Base-by-base conservation (phyloP, 2,329 filamentous ascomycete genomes). In the Aureobasidium pullulans region DNA sequence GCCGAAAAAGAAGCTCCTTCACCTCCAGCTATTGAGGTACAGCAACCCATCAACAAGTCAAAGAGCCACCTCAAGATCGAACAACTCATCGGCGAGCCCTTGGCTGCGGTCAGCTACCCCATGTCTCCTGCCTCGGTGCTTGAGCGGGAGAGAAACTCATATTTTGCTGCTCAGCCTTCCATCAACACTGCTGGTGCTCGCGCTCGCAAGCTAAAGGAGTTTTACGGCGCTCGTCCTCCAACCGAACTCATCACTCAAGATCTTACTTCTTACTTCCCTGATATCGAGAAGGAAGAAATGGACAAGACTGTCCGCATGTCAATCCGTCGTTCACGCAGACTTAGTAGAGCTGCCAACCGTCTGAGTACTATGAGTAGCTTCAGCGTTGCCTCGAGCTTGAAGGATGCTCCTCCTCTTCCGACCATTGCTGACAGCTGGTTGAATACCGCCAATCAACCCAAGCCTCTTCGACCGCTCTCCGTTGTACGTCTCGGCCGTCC, bases 161-260 rank as follows among this genome's bases (percentile, higher is more conserved):
- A 81, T 61, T 72, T 80, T 39, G 75, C 53, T n/a, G 39, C 53
- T 16, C 47, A 57, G 34, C 52, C 60, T n/a, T 68, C 66, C 31
- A 68, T 68, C 15, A 59, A 40, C 13, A 57, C 60, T 7, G 54
- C 60, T 7, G 61, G 60, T 13, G 73, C 75, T 31, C 74, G 76
- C 39, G 77, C 76, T 54, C 69, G 77, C 32, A 79, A 84, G 31
- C 77, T 92, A 47, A 85, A 88, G 64, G 87, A 88, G 64, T 97
- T 97, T 74, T 94, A 95, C 67, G 93, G 93, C 36, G 86, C 94
- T 64, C 83, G 94, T 66, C 94, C 94, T 16, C 94, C 94, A 1
- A 97, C 93, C 76, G 94, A 99, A 77, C 83, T 99, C 71, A 99
- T 99, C 70, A 93, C 93, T 29, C 96, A 94, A 23, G 94, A 99